Base-by-base conservation (phyloP, 1,284 basidiomycete species). In the Leccinum subatratum region DNA sequence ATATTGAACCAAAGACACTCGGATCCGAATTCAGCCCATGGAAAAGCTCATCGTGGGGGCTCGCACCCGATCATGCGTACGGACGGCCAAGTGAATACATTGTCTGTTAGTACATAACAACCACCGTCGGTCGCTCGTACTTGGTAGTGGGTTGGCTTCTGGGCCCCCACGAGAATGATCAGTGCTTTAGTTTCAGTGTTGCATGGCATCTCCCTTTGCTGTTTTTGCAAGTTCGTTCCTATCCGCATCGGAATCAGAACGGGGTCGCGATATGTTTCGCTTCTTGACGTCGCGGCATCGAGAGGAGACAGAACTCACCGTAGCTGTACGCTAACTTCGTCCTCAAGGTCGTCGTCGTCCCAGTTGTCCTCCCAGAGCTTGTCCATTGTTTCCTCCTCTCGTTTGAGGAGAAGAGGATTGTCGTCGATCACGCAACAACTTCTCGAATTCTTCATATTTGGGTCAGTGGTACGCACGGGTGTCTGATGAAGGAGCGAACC, bases 331-430 rank as follows among this genome's bases (percentile, higher is more conserved):
- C 94, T 96, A 77, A 98, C 98, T 72, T 98, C 95, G 75, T 98
- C 96, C 77, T 97, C 96, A 68, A 97, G 90, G 79, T 98, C 96
- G 79, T 99, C 96, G 74, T 99, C 96, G 75, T 99, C 96, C 96
- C 96, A 99, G 78, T 98, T 98, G 75, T 98, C 96, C 82, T 98
- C 96, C 96, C 96, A 99, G 37, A 98, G 82, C 75, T 95, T 93
- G 77, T 93, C 87, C 14, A 25, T 25, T 25, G 25, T 25, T 25
- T 25, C 25, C 25, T 25, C 25, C 25, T 25, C 25, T 25, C 25
- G 25, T 25, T 25, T 25, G 25, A 25, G 25, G 25, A 25, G 25
- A 25, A 25, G 25, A 25, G 25, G 25, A 25, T 25, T 25, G 25
- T 25, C 25, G 25, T 25, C 25, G 25, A 25, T 25, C 25, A 63